These are phyloP conservation scores for Houttuynia cordata DNA, from an alignment of 164 flowering plant species.

Conservation along the genomic window DNA sequence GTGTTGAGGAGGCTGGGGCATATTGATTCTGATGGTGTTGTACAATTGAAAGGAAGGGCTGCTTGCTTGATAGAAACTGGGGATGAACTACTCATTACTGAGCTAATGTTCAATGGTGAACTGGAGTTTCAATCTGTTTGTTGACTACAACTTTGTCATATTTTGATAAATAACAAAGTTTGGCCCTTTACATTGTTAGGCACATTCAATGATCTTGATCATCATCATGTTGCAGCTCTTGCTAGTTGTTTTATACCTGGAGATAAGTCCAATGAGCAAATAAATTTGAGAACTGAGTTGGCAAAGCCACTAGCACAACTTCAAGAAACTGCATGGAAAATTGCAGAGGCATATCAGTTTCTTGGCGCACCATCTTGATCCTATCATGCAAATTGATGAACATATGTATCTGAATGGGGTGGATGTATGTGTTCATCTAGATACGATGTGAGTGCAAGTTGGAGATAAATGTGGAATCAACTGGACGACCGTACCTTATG, in stretches of 20 bases:
- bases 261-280: conserved; percentile 81
- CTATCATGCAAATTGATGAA: not conserved
- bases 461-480: conserved; percentile 84
- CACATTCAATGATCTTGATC: conserved; percentile 93
- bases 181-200: conserved; percentile 29
- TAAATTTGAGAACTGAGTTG: conserved; percentile 82
- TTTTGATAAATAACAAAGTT: not conserved
- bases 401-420: not conserved
- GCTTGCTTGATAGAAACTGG: conserved; percentile 99
- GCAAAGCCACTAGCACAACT: conserved; percentile 89
- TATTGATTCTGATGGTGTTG: conserved; percentile 92
- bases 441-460: conserved; percentile 95
- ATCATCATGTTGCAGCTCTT: conserved; percentile 92
- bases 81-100: conserved; percentile 97
- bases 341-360: conserved; percentile 59
- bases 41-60: conserved; percentile 92
- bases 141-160: not conserved
- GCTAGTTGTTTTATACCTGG: conserved; percentile 98
- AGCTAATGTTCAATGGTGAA: conserved; percentile 94
- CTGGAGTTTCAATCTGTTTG: not conserved
- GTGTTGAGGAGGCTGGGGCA: conserved; percentile 96
- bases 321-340: conserved; percentile 90
- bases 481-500: conserved; percentile 86
- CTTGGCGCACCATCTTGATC: not conserved
- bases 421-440: conserved; percentile 24